phyloP scores from a whole-genome alignment of 768 basidiomycete genomes.

The Trametes villosa region DNA sequence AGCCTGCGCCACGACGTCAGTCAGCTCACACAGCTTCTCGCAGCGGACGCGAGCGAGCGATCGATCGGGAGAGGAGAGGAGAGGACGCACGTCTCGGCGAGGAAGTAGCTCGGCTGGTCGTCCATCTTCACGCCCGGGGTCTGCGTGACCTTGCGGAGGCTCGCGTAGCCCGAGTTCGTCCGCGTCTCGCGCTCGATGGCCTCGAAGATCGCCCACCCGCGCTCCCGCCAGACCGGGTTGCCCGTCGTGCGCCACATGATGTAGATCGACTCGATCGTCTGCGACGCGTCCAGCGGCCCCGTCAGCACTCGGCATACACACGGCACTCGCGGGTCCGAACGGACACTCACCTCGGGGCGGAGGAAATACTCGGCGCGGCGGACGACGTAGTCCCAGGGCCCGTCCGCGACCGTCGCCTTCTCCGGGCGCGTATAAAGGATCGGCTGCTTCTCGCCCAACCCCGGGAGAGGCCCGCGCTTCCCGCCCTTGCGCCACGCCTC shows the following conservation, averaged over 20 bases:
- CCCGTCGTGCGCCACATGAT: conserved; percentile 73
- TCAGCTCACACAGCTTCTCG: no score
- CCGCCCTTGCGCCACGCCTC: conserved; percentile 43
- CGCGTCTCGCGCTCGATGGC: conserved; percentile 64
- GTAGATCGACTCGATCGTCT: conserved; percentile 79
- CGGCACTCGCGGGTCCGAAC: neutral
- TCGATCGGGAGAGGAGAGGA: no score
- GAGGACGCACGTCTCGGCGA: conserved; percentile 53
- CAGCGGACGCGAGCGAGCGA: no score
- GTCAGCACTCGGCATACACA: neutral
- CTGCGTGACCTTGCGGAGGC: conserved; percentile 51
- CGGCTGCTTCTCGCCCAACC: conserved; percentile 48
- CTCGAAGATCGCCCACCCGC: conserved; percentile 73
- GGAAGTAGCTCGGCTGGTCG: conserved; percentile 72
- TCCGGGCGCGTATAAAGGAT: conserved; percentile 37
- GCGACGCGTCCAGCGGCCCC: neutral
- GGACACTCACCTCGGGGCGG: conserved; percentile 65
- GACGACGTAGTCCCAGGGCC: conserved; percentile 55
- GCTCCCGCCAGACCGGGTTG: conserved; percentile 67
- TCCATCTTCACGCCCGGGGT: conserved; percentile 47
- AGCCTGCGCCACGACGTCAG: conserved; percentile 44
- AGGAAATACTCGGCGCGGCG: conserved; percentile 55
- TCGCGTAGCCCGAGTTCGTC: conserved; percentile 66
- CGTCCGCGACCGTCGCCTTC: conserved; percentile 24
- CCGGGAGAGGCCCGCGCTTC: conserved; percentile 51